These are phyloP conservation scores for Boletellus deceptivus DNA, from an alignment of 1,284 basidiomycete genomes.

Conservation along the genomic window DNA sequence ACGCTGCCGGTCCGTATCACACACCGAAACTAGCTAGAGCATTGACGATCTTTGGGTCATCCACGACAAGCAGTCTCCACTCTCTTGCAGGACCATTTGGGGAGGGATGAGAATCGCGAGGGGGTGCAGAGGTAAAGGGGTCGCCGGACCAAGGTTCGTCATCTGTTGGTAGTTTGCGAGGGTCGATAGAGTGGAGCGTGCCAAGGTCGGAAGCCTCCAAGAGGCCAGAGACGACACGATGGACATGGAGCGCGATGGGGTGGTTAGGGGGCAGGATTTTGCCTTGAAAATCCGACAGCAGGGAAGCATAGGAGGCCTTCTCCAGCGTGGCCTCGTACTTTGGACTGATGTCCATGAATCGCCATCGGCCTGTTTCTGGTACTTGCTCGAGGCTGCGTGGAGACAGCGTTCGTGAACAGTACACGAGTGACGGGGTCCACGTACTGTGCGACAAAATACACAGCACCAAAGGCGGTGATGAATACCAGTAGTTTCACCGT, in stretches of 20 bases:
- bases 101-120: constrained; percentile 22
- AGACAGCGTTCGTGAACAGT: not conserved
- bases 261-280: constrained; percentile 70
- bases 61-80: constrained; percentile 82
- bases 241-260: constrained; percentile 63
- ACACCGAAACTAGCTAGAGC: constrained; percentile 77
- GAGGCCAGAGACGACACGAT: constrained; percentile 69
- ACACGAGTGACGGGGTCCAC: constrained; percentile 3
- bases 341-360: constrained; percentile 79
- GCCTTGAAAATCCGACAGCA: constrained; percentile 54
- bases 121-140: constrained; percentile 20
- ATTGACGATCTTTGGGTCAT: constrained; percentile 73
- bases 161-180: constrained; percentile 3
- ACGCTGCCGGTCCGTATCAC: constrained; percentile 9
- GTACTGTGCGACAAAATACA: constrained; percentile 32
- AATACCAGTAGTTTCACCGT: constrained; percentile 20
- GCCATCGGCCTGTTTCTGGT: constrained; percentile 78
- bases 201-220: constrained; percentile 75
- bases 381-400: constrained; percentile 69
- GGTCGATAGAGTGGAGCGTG: constrained; percentile 15
- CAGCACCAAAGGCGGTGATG: constrained; percentile 21
- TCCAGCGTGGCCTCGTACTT: constrained; percentile 58
- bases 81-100: constrained; percentile 39
- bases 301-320: constrained; percentile 48
- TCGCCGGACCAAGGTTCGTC: constrained; percentile 25